A percentile compares a stretch with the other conserved stretches of the same genome.
phyloP scores from a whole-genome alignment of 345 rosid genomes.

The Citrus australasica region DNA sequence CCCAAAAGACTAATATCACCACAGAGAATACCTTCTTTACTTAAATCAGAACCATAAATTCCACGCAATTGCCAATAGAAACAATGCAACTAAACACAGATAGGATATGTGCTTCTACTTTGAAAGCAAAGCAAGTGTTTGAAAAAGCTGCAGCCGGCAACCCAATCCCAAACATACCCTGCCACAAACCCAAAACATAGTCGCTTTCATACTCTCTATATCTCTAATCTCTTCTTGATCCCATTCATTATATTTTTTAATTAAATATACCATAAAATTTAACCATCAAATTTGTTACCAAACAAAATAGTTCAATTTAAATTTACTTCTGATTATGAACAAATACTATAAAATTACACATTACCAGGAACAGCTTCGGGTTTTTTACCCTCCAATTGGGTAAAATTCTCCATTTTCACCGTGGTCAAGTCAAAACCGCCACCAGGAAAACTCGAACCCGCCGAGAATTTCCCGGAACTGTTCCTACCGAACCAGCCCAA shows the following conservation, averaged over 20 bases:
- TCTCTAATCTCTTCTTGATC: no score
- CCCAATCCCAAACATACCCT: no score
- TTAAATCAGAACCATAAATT: background rate
- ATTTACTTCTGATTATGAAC: background rate
- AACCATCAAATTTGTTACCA: background rate
- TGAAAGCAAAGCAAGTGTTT: no score
- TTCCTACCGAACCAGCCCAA: slow-evolving; percentile 49
- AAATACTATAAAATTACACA: background rate
- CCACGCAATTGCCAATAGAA: background rate
- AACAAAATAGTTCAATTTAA: background rate
- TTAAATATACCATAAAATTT: no score
- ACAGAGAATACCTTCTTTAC: background rate
- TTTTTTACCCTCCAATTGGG: slow-evolving; percentile 12
- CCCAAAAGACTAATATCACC: background rate
- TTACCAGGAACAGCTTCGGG: slow-evolving; percentile 33
- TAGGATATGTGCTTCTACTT: background rate
- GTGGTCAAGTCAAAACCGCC: slow-evolving; percentile 75
- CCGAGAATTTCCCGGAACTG: slow-evolving; percentile 43
- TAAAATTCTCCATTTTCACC: slow-evolving; percentile 14
- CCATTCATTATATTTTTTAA: no score
- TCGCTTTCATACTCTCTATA: no score
- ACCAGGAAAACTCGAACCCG: slow-evolving; percentile 63
- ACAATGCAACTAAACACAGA: background rate
- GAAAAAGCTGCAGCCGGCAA: no score
- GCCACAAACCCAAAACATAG: no score